These are phyloP conservation scores for Clitopilus hobsonii DNA, from an alignment of 768 basidiomycete species.

Conservation along the genomic window DNA sequence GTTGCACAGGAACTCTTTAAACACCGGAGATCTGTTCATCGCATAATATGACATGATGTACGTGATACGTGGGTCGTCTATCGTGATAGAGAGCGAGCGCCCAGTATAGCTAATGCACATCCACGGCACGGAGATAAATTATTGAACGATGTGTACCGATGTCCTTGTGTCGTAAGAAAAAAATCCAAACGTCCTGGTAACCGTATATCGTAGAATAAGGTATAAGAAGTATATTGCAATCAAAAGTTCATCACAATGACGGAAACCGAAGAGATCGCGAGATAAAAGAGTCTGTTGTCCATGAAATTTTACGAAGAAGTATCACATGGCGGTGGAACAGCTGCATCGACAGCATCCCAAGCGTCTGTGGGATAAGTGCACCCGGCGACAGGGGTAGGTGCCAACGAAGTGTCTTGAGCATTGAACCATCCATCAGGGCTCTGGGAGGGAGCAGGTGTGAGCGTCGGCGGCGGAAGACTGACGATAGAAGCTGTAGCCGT, in stretches of 20 bases:
- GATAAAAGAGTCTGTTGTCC: neutral
- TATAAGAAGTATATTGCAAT: neutral
- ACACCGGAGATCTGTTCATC: constrained; percentile 1
- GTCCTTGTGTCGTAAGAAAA: neutral
- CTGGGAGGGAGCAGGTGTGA: constrained; percentile 31
- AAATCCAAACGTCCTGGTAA: neutral
- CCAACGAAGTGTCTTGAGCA: constrained; percentile 39
- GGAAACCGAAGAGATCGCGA: neutral
- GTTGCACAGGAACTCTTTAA: neutral
- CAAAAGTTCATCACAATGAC: neutral
- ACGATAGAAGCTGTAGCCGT: constrained; percentile 61
- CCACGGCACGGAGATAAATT: neutral
- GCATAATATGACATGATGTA: neutral
- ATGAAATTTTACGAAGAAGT: constrained; percentile 1
- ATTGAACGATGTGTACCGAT: neutral
- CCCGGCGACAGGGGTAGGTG: constrained; percentile 44
- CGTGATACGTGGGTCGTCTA: neutral
- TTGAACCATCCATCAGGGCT: constrained; percentile 54
- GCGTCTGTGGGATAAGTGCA: constrained; percentile 55
- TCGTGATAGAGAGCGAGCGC: neutral
- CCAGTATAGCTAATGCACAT: neutral
- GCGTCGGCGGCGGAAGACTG: constrained; percentile 45
- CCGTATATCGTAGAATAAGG: neutral
- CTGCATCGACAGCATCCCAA: constrained; percentile 30
- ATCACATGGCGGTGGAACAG: constrained; percentile 25